Conservation (phyloP, 495 filamentous ascomycete genomes). For the Penicilliopsis zonata region DNA sequence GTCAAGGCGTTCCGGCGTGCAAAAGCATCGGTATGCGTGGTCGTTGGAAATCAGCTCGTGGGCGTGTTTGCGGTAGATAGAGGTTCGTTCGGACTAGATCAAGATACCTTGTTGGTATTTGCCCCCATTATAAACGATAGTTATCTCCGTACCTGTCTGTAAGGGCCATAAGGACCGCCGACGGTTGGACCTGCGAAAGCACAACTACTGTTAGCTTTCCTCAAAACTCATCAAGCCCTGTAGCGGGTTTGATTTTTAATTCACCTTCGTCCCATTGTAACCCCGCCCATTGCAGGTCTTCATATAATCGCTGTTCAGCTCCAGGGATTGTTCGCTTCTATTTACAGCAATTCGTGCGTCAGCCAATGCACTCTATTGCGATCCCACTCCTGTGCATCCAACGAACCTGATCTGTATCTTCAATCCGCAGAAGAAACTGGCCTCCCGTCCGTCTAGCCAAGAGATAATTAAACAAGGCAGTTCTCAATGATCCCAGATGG, state of each 20-base stretch:
- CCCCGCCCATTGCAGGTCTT: constrained; percentile 81
- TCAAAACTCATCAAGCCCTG: too few relatives aligned
- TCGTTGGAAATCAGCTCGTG: constrained; percentile 55
- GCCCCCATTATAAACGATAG: not conserved
- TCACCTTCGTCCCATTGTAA: constrained; percentile 89
- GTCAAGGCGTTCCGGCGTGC: constrained; percentile 58
- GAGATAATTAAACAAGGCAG: constrained; percentile 86
- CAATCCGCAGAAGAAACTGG: constrained; percentile 84
- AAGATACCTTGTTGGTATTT: constrained; percentile 7
- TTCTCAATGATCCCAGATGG: constrained; percentile 83
- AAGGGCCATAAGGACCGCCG: constrained; percentile 71
- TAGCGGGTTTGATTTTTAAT: too few relatives aligned
- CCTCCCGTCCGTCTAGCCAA: constrained; percentile 78
- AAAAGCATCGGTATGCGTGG: constrained; percentile 89
- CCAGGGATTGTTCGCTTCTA: constrained; percentile 68
- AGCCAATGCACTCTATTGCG: not conserved
- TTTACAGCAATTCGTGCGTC: not conserved
- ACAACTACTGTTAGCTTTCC: too few relatives aligned
- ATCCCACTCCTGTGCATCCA: not conserved
- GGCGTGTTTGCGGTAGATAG: constrained; percentile 61
- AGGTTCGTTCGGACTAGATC: constrained; percentile 63
- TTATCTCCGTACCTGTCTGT: constrained; percentile 53
- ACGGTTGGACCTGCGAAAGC: constrained; percentile 54
- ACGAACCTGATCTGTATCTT: constrained; percentile 88
- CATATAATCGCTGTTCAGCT: constrained; percentile 62